These are phyloP conservation scores for Williopsis jadinii DNA, from an alignment of 1,139 yeast species.

Conservation along the genomic window DNA sequence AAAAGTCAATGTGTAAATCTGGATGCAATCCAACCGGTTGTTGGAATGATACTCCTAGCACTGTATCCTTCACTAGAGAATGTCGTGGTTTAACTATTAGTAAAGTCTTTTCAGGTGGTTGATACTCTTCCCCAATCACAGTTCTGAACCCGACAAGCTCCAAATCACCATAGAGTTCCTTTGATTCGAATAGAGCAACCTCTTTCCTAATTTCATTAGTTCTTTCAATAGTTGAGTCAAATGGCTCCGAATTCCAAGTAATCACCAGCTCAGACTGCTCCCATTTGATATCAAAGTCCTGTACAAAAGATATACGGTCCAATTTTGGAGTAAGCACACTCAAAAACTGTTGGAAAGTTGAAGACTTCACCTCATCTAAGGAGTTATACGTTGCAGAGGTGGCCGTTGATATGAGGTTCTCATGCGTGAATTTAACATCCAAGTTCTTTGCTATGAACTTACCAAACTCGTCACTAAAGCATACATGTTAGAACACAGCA, in stretches of 20 bases:
- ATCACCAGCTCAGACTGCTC: conserved; percentile 8
- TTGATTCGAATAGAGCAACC: conserved; percentile 17
- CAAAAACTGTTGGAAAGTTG: conserved; percentile 13
- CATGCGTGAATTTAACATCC: conserved; percentile 8
- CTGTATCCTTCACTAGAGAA: not conserved
- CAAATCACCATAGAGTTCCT: conserved; percentile 11
- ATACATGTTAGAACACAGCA: not conserved
- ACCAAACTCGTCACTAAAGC: conserved; percentile 14
- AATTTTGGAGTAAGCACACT: conserved; percentile 7
- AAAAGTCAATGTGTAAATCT: conserved; percentile 14
- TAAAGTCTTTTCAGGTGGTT: conserved; percentile 18
- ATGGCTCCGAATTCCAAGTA: conserved; percentile 17
- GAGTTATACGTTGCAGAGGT: conserved; percentile 18
- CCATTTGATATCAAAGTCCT: conserved; percentile 16
- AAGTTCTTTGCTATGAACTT: conserved; percentile 8
- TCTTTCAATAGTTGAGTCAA: conserved; percentile 9
- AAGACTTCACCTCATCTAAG: conserved; percentile 6
- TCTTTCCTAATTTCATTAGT: conserved; percentile 11
- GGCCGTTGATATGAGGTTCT: conserved; percentile 15
- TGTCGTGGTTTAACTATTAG: conserved; percentile 20
- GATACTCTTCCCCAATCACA: conserved; percentile 9
- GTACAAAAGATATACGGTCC: conserved; percentile 13
- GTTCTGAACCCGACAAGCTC: conserved; percentile 19
- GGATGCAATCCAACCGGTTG: conserved; percentile 44
- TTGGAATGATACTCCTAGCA: conserved; percentile 17